Conservation (phyloP, 2,329 filamentous ascomycete genomes). For the Fusarium scirpi region DNA sequence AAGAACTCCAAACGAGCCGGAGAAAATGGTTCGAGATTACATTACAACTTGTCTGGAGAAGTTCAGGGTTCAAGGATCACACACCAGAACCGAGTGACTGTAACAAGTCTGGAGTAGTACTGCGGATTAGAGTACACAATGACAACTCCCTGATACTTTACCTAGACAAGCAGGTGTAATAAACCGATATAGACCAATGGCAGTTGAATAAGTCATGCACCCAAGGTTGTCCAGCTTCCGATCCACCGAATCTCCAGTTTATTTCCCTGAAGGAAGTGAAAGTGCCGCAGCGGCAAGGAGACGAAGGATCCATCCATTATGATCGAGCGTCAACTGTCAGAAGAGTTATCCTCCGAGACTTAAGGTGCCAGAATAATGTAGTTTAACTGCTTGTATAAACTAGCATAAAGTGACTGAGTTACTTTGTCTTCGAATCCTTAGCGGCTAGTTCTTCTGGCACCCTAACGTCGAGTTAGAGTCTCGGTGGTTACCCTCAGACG, state of each 20-base stretch:
- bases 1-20: neutral
- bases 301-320: neutral
- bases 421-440: neutral
- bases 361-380: neutral
- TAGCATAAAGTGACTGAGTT: neutral
- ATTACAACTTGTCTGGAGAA: neutral
- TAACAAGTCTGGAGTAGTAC: neutral
- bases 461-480: neutral
- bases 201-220: neutral
- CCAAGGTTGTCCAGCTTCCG: neutral
- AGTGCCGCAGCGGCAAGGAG: neutral
- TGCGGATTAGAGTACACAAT: neutral
- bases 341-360: neutral
- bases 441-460: neutral
- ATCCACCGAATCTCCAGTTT: conserved; percentile 9
- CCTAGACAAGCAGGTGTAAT: neutral
- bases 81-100: neutral
- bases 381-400: neutral
- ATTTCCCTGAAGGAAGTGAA: conserved; percentile 1
- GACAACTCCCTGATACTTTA: neutral
- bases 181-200: neutral
- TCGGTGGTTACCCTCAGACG: neutral
- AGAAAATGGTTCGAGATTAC: neutral
- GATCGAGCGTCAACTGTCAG: neutral
- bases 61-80: neutral